These are phyloP conservation scores for Talaromyces sp. DNA, from an alignment of 2,329 filamentous ascomycete genomes.

Conservation along the genomic window DNA sequence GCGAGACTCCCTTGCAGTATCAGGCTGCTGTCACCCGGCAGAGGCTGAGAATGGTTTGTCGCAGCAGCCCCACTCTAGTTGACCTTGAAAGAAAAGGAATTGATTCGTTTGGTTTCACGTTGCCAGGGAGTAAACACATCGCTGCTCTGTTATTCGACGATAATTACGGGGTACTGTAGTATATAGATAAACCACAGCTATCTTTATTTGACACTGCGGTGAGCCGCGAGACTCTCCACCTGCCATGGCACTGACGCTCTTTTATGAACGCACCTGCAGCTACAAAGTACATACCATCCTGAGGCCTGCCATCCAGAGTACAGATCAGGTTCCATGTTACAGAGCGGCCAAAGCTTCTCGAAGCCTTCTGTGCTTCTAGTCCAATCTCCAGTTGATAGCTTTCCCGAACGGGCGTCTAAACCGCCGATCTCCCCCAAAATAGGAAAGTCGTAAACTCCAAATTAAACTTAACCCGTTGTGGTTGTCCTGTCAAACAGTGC, in stretches of 20 bases:
- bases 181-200: background rate
- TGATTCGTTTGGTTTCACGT: background rate
- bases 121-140: background rate
- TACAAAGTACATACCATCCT: too few species aligned
- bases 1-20: background rate
- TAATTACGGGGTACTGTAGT: background rate
- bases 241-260: background rate
- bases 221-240: background rate
- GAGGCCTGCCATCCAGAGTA: background rate
- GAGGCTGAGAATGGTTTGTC: background rate
- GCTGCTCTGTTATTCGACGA: background rate
- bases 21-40: background rate
- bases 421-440: background rate
- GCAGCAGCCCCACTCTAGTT: too few species aligned
- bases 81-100: too few species aligned
- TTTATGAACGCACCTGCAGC: background rate
- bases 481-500: background rate
- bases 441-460: background rate
- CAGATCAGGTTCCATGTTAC: background rate
- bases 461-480: background rate
- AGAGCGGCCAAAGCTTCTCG: background rate
- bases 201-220: background rate
- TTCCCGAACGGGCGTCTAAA: background rate
- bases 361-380: background rate
- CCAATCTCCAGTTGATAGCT: background rate